Evolutionary conservation across 83 land plant species (phyloP).

Genomic region (Picea abies): DNA sequence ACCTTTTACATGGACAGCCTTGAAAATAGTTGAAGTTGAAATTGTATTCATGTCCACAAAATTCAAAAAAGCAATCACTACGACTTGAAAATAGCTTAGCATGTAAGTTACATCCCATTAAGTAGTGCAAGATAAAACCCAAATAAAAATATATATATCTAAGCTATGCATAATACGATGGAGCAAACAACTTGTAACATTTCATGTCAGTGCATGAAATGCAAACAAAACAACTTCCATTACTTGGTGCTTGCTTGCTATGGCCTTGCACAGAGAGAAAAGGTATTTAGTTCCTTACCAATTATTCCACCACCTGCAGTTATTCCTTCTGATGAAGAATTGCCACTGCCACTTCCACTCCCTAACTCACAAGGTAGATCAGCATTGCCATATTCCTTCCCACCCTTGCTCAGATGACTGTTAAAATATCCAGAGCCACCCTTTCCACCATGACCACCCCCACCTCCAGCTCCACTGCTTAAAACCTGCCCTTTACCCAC

Average conservation of each 20-base stretch:
- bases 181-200: neutral
- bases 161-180: too few relatives aligned
- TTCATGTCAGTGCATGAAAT: neutral
- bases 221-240: neutral
- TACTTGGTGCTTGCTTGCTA: neutral
- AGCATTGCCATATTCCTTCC: constrained; percentile 66
- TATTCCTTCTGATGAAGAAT: constrained; percentile 29
- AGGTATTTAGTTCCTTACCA: constrained; percentile 39
- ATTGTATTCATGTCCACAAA: too few relatives aligned
- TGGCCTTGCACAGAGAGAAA: neutral
- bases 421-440: constrained; percentile 79
- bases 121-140: too few relatives aligned
- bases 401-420: constrained; percentile 60
- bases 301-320: constrained; percentile 91
- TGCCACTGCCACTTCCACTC: constrained; percentile 76
- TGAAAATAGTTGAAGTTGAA: too few relatives aligned
- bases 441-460: constrained; percentile 93
- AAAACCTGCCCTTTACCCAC: constrained; percentile 69
- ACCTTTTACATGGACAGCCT: too few relatives aligned
- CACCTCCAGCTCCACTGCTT: constrained; percentile 75
- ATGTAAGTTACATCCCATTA: too few relatives aligned
- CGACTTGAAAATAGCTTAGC: too few relatives aligned
- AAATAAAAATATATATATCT: too few relatives aligned
- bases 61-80: too few relatives aligned
- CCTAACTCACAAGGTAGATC: constrained; percentile 90